Base-by-base conservation (phyloP, 768 basidiomycete species). In the Kwoniella europaea region DNA sequence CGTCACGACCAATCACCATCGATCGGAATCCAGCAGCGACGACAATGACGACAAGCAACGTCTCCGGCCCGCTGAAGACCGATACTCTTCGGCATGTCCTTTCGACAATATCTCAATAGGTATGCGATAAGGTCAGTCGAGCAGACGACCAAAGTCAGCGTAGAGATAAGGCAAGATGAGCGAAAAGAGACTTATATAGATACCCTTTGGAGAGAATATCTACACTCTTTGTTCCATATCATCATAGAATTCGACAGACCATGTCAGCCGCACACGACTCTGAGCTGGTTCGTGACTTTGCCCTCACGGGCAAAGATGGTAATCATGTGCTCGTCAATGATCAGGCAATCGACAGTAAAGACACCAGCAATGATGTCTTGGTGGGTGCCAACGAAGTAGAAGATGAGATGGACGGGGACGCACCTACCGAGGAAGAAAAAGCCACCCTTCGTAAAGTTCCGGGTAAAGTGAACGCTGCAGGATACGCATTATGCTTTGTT, bases 401-500 rank as follows among this genome's bases (percentile, higher is more conserved):
- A 50, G n/a, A 63, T 4, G 62, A 63, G 24, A 3, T 18, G 0
- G n/a, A 18, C 13, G 35, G 6, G 35, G 20, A 29, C 41, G 22
- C 29, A 24, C 68, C 68, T 3, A 64, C 65, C 6, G 65, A 59
- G 22, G 65, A 71, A 29, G 70, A 79, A 63, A 46, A 71, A n/a
- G 43, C 18, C 20, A 76, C 72, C 1, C 72, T 79, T n/a, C 69
- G 78, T 12, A 69, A 68, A 46, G 72, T 82, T 5, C 53, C 77
- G 3, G 80, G 71, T 4, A 29, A 61, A 9, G 71, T 82, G 46
- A 76, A 73, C 9, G 72, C 61, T 55, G 63, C 73, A 9, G 80
- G 74, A 2, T 70, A 73, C 41, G 69, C 75, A 4, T 75, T 82
- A 62, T 82, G 81, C 61, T 71, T 80, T 18, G 67, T 80, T 29